Percentiles rank a stretch among this genome's conserved stretches.
Evolutionary conservation across 345 rosid genomes (phyloP).

Genomic region (Crucihimalaya himalaica): DNA sequence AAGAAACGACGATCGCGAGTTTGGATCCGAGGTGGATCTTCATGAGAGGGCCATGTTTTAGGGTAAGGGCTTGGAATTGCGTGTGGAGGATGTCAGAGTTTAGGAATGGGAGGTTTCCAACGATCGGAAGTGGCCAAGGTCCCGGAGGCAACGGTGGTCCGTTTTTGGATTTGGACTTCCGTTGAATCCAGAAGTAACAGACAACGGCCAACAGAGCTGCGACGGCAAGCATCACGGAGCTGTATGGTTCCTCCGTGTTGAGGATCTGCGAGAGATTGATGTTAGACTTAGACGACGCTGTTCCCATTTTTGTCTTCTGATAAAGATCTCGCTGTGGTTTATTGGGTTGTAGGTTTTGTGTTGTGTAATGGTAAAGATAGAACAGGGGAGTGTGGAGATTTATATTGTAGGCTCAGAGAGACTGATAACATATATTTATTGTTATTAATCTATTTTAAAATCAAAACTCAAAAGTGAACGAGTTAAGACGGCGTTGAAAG

Average conservation of each 20-base stretch:
- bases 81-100: slow-evolving; percentile 38
- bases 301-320: slow-evolving; percentile 20
- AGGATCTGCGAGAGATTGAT: slow-evolving; percentile 19
- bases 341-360: slow-evolving; percentile 10
- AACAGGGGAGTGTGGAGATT: slow-evolving; percentile 22
- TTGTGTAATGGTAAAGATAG: slow-evolving; percentile 17
- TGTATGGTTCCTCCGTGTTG: slow-evolving; percentile 11
- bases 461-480: no score
- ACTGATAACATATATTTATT: no score
- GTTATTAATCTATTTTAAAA: no score
- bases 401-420: slow-evolving; percentile 24
- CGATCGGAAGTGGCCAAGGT: slow-evolving; percentile 42
- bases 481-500: no score
- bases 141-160: slow-evolving; percentile 42
- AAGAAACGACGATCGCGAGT: slow-evolving; percentile 36
- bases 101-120: slow-evolving; percentile 47
- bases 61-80: slow-evolving; percentile 34
- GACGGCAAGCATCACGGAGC: slow-evolving; percentile 6
- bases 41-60: slow-evolving; percentile 43
- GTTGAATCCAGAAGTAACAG: slow-evolving; percentile 27
- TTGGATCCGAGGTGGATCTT: slow-evolving; percentile 46
- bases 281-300: not conserved
- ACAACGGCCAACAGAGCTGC: slow-evolving; percentile 23
- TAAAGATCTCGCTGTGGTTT: not conserved
- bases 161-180: slow-evolving; percentile 24